Percentiles rank a stretch among this genome's conserved stretches.
Evolutionary conservation across 2,329 filamentous ascomycete species (phyloP).

Genomic region (Talaromyces verruculosus): DNA sequence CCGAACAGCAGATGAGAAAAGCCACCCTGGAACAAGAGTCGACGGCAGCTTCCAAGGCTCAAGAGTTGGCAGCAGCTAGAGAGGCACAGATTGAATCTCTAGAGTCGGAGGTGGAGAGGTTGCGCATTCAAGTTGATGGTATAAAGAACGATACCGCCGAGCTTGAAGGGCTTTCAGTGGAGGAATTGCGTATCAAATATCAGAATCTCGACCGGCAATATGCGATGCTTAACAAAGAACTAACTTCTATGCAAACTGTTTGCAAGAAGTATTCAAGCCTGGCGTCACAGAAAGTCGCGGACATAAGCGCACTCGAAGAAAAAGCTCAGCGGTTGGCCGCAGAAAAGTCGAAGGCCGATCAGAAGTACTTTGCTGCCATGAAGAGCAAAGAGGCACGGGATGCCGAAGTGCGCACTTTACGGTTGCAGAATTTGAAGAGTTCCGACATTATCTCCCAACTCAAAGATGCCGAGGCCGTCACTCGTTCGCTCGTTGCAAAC

Average conservation of each 20-base stretch:
- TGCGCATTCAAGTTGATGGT: slow-evolving; percentile 59
- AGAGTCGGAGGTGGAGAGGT: slow-evolving; percentile 76
- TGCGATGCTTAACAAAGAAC: slow-evolving; percentile 77
- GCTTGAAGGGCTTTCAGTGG: slow-evolving; percentile 61
- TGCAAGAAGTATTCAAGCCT: slow-evolving; percentile 86
- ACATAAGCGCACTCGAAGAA: slow-evolving; percentile 74
- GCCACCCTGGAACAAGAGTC: slow-evolving; percentile 74
- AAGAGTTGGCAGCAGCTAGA: slow-evolving; percentile 75
- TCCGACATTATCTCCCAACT: slow-evolving; percentile 90
- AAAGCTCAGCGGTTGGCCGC: slow-evolving; percentile 70
- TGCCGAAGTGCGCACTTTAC: slow-evolving; percentile 73
- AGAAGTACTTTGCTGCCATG: slow-evolving; percentile 95
- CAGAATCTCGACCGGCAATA: slow-evolving; percentile 76
- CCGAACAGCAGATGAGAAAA: slow-evolving; percentile 78
- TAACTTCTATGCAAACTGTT: slow-evolving; percentile 84
- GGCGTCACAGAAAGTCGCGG: slow-evolving; percentile 82
- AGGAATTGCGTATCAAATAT: slow-evolving; percentile 73
- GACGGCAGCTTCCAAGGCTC: slow-evolving; percentile 68
- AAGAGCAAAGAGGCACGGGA: slow-evolving; percentile 87
- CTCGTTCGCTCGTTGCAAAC: slow-evolving; percentile 72
- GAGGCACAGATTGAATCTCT: slow-evolving; percentile 77
- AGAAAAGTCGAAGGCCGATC: slow-evolving; percentile 94
- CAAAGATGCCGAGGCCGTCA: slow-evolving; percentile 83
- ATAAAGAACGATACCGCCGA: slow-evolving; percentile 36
- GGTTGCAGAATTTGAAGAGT: slow-evolving; percentile 81